Evolutionary conservation across 805 yeast genomes (phyloP), one percentile per base, ranked within the genome.

Genomic region (Candida stauntonica): DNA sequence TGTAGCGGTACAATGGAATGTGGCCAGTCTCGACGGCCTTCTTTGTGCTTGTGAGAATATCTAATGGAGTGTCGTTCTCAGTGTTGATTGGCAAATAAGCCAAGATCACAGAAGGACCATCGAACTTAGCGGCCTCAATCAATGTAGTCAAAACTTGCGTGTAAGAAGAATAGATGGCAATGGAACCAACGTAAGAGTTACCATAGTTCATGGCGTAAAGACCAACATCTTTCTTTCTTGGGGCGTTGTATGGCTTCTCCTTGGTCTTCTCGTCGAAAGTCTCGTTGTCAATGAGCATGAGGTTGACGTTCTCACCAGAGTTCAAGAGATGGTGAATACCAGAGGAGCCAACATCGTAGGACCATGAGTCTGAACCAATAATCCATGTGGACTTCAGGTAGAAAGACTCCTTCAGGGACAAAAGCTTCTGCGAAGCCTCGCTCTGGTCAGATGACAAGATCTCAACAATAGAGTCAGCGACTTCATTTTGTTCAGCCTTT

Each of bases 191-290:
- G 57, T 87, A 91, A 31, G 84, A 81, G 46, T 80, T 75, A 41
- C 94, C 93, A 52, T 81, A 86, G 63, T 86, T 86, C 96, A 91
- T 86, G 32, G 96, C 96, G 59, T 87, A 91, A 32, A 91, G 68
- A 39, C 97, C 98, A 47, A 89, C 79, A 58, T 91, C 96, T 64
- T 91, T 87, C 69, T 88, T 87, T 61, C 93, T 79, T 40, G 61
- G 58, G 32, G 46, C 75, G 67, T 49, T 63, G 56, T 35, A 60
- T 49, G 45, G 60, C 19, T 47, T 42, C 20, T 43, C 39, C 16
- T 35, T 29, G 14, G 39, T 36, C 57, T 48, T 72, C 63, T 33
- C 54, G 52, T 67, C 63, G 42, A 72, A 72, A 11, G 95, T 91
- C 56, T 86, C 89, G 13, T 89, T 82, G 59, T 91, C 97, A 54